Evolutionary conservation across 495 filamentous ascomycete species (phyloP), one percentile per base, ranked within the genome.

Genomic region (Tuber umbilicatum): DNA sequence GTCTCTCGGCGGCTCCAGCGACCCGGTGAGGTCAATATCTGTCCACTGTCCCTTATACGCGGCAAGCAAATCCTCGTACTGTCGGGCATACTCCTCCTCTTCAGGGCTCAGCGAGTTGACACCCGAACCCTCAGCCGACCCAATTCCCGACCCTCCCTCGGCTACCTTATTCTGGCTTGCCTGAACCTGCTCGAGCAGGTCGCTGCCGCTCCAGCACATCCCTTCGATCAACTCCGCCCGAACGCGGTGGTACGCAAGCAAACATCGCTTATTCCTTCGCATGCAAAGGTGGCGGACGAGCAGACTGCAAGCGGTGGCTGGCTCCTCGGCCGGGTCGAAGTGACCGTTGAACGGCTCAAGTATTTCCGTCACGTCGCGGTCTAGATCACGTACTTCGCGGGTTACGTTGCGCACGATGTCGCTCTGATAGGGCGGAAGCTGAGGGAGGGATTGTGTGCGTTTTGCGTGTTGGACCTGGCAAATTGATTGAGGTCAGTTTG

Each of bases 21-120:
- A 94, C 67, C 96, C 96, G 21, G 95, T 98, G 73, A 99, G 85
- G 84, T 99, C 96, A 72, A 99, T 91, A 84, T 99, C 96, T 37
- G 94, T 98, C 94, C 95, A 99, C 79, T 97, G 94, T 1, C 96
- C 96, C 84, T 99, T 99, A 84, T 97, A 97, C 23, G 94, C 93
- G 37, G 95, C 93, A 67, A 99, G 85, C 81, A 99, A 87, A 81
- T 99, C 96, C 71, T 90, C 89, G 82, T 96, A 98, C 82, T 92
- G 90, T 72, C 94, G 87, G 55, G 97, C 91, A 83, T 97, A 98
- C 82, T 98, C 96, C 83, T 97, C 95, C 83, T 99, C 96, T 83
- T 99, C 95, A 2, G 96, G 94, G 83, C 94, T 97, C 71, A 99
- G 85, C 77, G 91, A 97, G 84, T 91, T 97, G 21, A 82, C 77